phyloP scores from a whole-genome alignment of 179 eudicot species.

The Vitellaria paradoxa region DNA sequence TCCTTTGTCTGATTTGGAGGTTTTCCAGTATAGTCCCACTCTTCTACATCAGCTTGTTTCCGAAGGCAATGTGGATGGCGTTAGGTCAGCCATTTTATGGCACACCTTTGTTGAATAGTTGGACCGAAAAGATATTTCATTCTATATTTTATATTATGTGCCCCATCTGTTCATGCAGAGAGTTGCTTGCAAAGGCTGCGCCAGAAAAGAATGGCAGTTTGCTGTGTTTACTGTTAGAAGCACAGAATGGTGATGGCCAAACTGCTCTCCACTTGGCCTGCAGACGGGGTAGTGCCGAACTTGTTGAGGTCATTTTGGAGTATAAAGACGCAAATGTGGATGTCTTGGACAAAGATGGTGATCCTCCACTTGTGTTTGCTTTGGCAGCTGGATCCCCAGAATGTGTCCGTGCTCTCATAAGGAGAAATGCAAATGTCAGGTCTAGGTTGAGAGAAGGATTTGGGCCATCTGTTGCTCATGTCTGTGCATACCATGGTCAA shows the following conservation, averaged over 20 bases:
- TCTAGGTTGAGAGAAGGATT: constrained; percentile 86
- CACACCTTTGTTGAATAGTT: constrained; percentile 1
- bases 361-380: constrained; percentile 98
- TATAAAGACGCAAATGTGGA: constrained; percentile 86
- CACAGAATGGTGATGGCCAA: constrained; percentile 93
- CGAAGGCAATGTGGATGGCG: constrained; percentile 82
- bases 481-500: constrained; percentile 98
- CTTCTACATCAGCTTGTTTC: constrained; percentile 76
- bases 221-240: constrained; percentile 66
- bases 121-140: constrained; percentile 6
- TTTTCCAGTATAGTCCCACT: constrained; percentile 58
- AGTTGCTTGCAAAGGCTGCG: constrained; percentile 69
- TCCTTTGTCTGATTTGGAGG: constrained; percentile 54
- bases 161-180: constrained; percentile 42
- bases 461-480: constrained; percentile 98
- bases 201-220: constrained; percentile 48
- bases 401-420: constrained; percentile 88
- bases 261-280: constrained; percentile 99
- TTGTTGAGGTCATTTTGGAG: constrained; percentile 84
- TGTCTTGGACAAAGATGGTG: constrained; percentile 94
- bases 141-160: constrained; percentile 18
- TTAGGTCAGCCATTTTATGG: constrained; percentile 52
- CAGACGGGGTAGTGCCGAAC: constrained; percentile 90
- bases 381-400: constrained; percentile 99
- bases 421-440: constrained; percentile 73